phyloP scores from a whole-genome alignment of 768 basidiomycete species.

The Tubosaeta brunneosetosa region DNA sequence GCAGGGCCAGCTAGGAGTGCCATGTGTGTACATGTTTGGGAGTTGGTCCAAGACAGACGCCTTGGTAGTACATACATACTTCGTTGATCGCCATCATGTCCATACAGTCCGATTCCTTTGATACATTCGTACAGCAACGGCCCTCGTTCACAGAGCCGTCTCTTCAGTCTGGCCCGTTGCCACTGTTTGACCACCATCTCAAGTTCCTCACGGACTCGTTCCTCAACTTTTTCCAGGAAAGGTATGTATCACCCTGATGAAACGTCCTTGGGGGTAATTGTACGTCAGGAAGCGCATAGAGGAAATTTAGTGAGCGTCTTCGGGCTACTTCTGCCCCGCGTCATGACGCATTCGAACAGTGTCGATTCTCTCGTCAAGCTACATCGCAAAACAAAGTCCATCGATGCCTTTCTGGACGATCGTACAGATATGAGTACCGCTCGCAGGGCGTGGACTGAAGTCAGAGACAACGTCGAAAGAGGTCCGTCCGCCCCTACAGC shows the following conservation, averaged over 20 bases:
- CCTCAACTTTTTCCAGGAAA: conserved; percentile 80
- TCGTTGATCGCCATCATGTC: conserved; percentile 17
- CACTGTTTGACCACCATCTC: conserved; percentile 70
- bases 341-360: conserved; percentile 35
- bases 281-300: conserved; percentile 70
- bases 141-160: conserved; percentile 27
- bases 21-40: conserved; percentile 24
- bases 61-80: too few relatives aligned
- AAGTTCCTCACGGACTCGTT: conserved; percentile 66
- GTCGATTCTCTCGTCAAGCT: conserved; percentile 71
- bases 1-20: conserved; percentile 29
- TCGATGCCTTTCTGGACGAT: conserved; percentile 71
- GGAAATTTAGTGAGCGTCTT: conserved; percentile 65
- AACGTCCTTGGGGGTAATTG: conserved; percentile 17
- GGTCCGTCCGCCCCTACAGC: conserved; percentile 38
- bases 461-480: conserved; percentile 81
- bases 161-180: conserved; percentile 48
- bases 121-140: conserved; percentile 16
- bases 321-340: background rate
- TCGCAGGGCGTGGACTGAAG: conserved; percentile 76
- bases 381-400: conserved; percentile 63
- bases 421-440: conserved; percentile 59
- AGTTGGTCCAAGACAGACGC: conserved; percentile 1
- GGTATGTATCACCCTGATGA: conserved; percentile 42
- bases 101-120: conserved; percentile 20